Percentiles rank a stretch among this genome's conserved stretches.
phyloP scores from a whole-genome alignment of 192 early-diverging fungal species.

The Linnemannia schmuckeri region DNA sequence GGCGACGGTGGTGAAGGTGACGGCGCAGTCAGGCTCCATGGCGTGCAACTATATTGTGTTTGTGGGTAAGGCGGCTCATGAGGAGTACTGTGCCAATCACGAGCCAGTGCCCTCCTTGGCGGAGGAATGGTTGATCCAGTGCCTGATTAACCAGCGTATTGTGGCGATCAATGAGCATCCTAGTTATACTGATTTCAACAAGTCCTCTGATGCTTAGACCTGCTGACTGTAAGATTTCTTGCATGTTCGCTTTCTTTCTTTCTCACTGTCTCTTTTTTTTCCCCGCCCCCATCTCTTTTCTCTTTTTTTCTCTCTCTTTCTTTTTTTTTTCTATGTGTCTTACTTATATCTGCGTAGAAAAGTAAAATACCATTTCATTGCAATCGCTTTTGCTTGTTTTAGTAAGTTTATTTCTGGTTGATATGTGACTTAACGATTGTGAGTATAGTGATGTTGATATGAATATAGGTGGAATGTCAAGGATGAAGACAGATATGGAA shows the following conservation, averaged over 20 bases:
- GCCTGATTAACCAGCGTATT: constrained; percentile 42
- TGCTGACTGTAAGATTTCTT: too few species aligned
- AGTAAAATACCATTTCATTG: neutral
- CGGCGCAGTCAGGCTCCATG: constrained; percentile 9
- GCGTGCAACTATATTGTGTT: constrained; percentile 38
- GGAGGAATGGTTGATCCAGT: constrained; percentile 43
- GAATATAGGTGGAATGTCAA: neutral
- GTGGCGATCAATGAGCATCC: constrained; percentile 30
- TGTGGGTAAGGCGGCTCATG: neutral
- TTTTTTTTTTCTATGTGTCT: neutral
- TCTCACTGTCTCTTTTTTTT: too few species aligned
- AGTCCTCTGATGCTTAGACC: neutral
- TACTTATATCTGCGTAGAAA: neutral
- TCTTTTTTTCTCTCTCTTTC: too few species aligned
- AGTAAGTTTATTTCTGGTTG: neutral
- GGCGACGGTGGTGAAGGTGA: constrained; percentile 19
- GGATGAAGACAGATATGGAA: neutral
- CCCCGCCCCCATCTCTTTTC: too few species aligned
- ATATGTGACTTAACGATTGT: neutral
- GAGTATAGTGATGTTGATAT: neutral
- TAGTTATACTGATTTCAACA: constrained; percentile 9
- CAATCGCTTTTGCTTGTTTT: neutral
- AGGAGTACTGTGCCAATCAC: constrained; percentile 1
- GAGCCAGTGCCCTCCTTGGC: neutral
- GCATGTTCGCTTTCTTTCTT: too few species aligned